Percentiles rank a stretch among this genome's conserved stretches.
These are phyloP conservation scores for Coemansia sp. DNA, from an alignment of 192 early-diverging fungal species.

Conservation along the genomic window DNA sequence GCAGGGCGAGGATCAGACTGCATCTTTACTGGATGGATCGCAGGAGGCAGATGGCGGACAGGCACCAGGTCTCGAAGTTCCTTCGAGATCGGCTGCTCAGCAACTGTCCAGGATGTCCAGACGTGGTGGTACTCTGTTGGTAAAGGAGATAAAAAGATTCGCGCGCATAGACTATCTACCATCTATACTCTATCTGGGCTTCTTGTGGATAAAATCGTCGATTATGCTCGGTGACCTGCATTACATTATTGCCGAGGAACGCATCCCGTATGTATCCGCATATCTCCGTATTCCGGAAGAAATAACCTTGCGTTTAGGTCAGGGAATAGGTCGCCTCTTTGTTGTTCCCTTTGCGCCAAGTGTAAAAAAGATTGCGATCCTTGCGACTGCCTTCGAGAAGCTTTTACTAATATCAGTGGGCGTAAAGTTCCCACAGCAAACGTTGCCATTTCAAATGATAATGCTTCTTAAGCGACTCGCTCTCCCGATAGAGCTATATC, in stretches of 20 bases:
- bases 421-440: conserved; percentile 18
- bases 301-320: conserved; percentile 24
- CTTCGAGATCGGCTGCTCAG: background rate
- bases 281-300: conserved; percentile 16
- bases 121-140: background rate
- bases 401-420: conserved; percentile 27
- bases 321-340: conserved; percentile 16
- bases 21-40: background rate
- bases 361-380: background rate
- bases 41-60: background rate
- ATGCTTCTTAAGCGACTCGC: conserved; percentile 27
- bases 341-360: conserved; percentile 18
- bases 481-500: conserved; percentile 24
- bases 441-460: conserved; percentile 20
- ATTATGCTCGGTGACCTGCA: conserved; percentile 32
- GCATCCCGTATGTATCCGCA: conserved; percentile 34
- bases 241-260: conserved; percentile 36
- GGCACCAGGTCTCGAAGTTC: background rate
- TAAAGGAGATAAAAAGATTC: conserved; percentile 20
- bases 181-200: conserved; percentile 26
- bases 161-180: conserved; percentile 42
- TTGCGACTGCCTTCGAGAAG: conserved; percentile 11
- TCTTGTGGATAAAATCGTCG: conserved; percentile 29
- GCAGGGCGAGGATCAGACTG: background rate
- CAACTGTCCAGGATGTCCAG: background rate